Percentiles rank a stretch among this genome's conserved stretches.
Conservation (phyloP, 345 rosid genomes). For the Boechera divaricarpa region DNA sequence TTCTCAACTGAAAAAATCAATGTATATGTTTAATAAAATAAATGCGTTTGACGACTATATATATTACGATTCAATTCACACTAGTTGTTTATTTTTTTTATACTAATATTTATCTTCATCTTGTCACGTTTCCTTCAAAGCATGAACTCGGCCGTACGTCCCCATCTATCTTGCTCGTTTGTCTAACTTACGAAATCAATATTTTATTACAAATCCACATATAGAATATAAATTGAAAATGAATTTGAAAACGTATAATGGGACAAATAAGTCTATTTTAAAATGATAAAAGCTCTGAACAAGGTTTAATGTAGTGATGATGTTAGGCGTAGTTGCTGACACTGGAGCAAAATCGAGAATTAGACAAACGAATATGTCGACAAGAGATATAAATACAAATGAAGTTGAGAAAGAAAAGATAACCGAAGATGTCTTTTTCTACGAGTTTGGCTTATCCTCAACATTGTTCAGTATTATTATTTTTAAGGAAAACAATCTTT, state of each 20-base stretch:
- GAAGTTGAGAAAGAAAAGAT: slow-evolving; percentile 17
- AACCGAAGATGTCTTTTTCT: slow-evolving; percentile 38
- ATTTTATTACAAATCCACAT: slow-evolving; percentile 2
- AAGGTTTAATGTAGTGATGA: slow-evolving; percentile 32
- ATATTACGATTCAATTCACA: slow-evolving; percentile 21
- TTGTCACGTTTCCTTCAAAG: slow-evolving; percentile 33
- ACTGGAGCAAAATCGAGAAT: slow-evolving; percentile 33
- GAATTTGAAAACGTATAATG: slow-evolving; percentile 33
- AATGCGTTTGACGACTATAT: neutral
- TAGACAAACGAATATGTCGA: slow-evolving; percentile 44
- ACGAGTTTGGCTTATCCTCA: slow-evolving; percentile 31
- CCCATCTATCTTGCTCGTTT: slow-evolving; percentile 28
- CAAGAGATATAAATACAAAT: slow-evolving; percentile 17
- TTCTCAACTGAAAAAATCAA: slow-evolving; percentile 23
- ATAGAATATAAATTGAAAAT: slow-evolving; percentile 1
- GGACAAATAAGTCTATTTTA: slow-evolving; percentile 43
- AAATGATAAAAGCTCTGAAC: slow-evolving; percentile 36
- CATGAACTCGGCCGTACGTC: slow-evolving; percentile 43
- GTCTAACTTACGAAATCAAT: slow-evolving; percentile 36
- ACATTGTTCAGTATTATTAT: neutral
- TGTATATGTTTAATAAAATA: neutral
- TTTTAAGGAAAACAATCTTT: neutral
- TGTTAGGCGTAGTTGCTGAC: slow-evolving; percentile 46
- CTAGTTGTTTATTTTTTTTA: slow-evolving; percentile 11
- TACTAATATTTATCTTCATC: slow-evolving; percentile 10